A percentile compares a stretch with the other conserved stretches of the same genome.
Conservation (phyloP, 2,329 filamentous ascomycete genomes). For the Phaeosphaeria sp. region DNA sequence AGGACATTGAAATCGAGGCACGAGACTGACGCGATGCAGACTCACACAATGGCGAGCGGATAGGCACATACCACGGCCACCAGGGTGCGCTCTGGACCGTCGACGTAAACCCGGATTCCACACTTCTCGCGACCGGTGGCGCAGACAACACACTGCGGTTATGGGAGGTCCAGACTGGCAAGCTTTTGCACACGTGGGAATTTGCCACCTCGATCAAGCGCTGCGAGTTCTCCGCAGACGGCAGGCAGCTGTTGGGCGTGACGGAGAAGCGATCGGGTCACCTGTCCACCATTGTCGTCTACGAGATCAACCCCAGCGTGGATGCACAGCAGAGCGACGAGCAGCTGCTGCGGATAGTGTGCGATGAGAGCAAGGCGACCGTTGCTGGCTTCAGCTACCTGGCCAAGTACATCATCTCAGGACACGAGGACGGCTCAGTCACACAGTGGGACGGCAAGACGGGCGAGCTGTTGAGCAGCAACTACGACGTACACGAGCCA, state of each 20-base stretch:
- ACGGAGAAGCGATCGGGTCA: slow-evolving; percentile 99
- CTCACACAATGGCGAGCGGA: slow-evolving; percentile 95
- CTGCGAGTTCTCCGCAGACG: slow-evolving; percentile 96
- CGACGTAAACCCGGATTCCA: slow-evolving; percentile 91
- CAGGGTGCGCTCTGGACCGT: slow-evolving; percentile 99
- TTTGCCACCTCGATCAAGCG: slow-evolving; percentile 97
- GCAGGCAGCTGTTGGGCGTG: slow-evolving; percentile 86
- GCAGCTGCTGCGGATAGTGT: slow-evolving; percentile 84
- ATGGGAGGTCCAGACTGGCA: slow-evolving; percentile 94
- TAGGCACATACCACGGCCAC: slow-evolving; percentile 94
- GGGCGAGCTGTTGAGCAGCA: slow-evolving; percentile 79
- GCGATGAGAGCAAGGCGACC: slow-evolving; percentile 90
- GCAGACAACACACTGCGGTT: slow-evolving; percentile 98
- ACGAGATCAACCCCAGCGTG: slow-evolving; percentile 85
- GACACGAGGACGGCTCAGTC: slow-evolving; percentile 94
- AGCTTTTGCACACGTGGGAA: slow-evolving; percentile 95
- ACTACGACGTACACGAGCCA: slow-evolving; percentile 84
- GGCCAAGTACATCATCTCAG: slow-evolving; percentile 94
- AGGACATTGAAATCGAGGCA: slow-evolving; percentile 4
- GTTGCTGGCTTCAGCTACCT: slow-evolving; percentile 97
- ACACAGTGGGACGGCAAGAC: slow-evolving; percentile 92
- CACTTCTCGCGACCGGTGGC: slow-evolving; percentile 90
- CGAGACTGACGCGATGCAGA: slow-evolving; percentile 45
- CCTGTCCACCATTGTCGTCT: slow-evolving; percentile 90
- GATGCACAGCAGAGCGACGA: slow-evolving; percentile 85